Base-by-base conservation (phyloP, 129 eudicot species). In the Rutidosis leptorrhynchoides region DNA sequence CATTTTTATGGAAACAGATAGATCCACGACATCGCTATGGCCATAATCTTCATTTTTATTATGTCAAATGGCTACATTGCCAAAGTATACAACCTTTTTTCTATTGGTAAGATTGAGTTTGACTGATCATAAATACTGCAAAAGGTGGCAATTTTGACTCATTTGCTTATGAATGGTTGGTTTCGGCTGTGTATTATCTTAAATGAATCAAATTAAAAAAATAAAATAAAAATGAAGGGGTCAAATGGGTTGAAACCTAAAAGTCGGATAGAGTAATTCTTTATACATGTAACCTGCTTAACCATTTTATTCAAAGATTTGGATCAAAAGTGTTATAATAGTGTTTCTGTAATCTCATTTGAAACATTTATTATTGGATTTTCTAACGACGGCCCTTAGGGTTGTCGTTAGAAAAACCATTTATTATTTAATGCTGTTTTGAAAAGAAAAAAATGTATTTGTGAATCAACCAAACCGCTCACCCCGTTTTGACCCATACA, bases 11-110 rank as follows among this genome's bases (percentile, higher is more conserved):
- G 5, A 42, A 64, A 57, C 74, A 90, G 97, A 90, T 86, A 55
- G 97, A 90, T 76, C 97, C 95, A 17, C 80, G 97, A 19, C 97
- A 90, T 56, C 95, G 97, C 4, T 90, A 90, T 76, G 97, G 97
- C 54, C 97, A 90, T 73, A 90, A 90, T 78, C 95, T 90, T 56
- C 97, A 90, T 9, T 86, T 86, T 75, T 90, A 90, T 75, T 90
- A 90, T 32, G 75, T 62, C 48, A 80, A 69, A 48, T 90, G 97
- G 97, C 95, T 90, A 48, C 87, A 86, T 5, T 82, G 88, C 73
- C 74, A 84, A 72, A 86, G 97, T 67, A 80, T 46, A 61, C 89
- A 90, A 21, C 97, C 97, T 37, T 90, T 90, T 68, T 90, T 90
- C 74, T 90, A 86, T 57, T 90, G 97, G 97, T 90, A 83, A 79